phyloP scores from a whole-genome alignment of 1,284 basidiomycete species.

The Pseudozyma hubeiensis region DNA sequence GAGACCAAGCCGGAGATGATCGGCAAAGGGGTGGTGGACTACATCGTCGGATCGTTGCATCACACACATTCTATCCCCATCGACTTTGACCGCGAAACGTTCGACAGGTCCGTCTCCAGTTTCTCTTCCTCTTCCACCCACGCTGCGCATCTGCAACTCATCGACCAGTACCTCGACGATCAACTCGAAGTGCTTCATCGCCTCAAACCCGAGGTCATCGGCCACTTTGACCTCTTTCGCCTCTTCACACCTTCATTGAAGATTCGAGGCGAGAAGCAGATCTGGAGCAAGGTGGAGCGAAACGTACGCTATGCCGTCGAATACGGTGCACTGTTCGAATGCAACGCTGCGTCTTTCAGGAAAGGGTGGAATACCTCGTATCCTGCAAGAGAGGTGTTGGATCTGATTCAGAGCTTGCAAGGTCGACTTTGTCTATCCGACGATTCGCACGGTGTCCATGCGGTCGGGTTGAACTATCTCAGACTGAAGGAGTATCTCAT shows the following conservation, averaged over 20 bases:
- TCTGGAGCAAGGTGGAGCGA: slow-evolving; percentile 77
- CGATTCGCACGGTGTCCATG: slow-evolving; percentile 90
- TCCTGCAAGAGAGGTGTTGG: slow-evolving; percentile 79
- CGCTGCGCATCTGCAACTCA: slow-evolving; percentile 31
- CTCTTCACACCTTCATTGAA: slow-evolving; percentile 71
- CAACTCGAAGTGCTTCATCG: slow-evolving; percentile 67
- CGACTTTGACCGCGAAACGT: slow-evolving; percentile 86
- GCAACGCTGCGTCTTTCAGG: slow-evolving; percentile 90
- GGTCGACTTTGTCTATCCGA: slow-evolving; percentile 90
- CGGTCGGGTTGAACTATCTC: slow-evolving; percentile 87
- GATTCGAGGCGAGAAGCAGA: slow-evolving; percentile 71
- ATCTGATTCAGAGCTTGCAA: slow-evolving; percentile 77
- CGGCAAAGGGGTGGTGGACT: slow-evolving; percentile 75
- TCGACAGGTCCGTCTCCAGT: slow-evolving; percentile 74
- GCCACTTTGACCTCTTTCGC: slow-evolving; percentile 80
- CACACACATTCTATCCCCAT: slow-evolving; percentile 89
- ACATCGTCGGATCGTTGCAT: slow-evolving; percentile 92
- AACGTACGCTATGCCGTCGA: slow-evolving; percentile 80
- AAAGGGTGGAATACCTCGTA: slow-evolving; percentile 89
- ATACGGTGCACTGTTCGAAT: slow-evolving; percentile 93
- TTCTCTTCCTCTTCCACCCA: slow-evolving; percentile 58
- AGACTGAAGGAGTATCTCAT: slow-evolving; percentile 78
- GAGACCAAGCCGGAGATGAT: slow-evolving; percentile 20
- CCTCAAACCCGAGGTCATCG: slow-evolving; percentile 88
- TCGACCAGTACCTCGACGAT: slow-evolving; percentile 58